A percentile compares a stretch with the other conserved stretches of the same genome.
phyloP scores from a whole-genome alignment of 768 basidiomycete genomes.

The Tulasnella sp. region DNA sequence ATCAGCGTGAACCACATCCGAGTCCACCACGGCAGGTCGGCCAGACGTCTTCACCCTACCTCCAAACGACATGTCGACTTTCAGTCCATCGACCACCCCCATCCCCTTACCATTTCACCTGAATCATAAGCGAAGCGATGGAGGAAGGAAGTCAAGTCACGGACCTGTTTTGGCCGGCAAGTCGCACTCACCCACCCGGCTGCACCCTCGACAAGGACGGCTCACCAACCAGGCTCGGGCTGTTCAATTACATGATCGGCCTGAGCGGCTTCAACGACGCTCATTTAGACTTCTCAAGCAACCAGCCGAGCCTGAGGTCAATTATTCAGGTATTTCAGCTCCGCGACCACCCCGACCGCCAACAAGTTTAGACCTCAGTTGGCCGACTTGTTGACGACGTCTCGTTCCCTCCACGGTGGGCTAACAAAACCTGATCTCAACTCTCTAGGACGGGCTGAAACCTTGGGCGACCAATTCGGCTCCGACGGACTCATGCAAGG shows the following conservation, averaged over 20 bases:
- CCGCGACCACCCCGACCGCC: constrained; percentile 11
- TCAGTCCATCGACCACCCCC: constrained; percentile 75
- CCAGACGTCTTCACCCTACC: constrained; percentile 51
- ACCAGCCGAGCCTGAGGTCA: constrained; percentile 10
- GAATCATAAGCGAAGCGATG: constrained; percentile 66
- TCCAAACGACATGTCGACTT: constrained; percentile 51
- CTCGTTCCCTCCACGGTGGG: too few relatives aligned
- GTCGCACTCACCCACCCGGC: constrained; percentile 51
- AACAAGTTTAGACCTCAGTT: constrained; percentile 22
- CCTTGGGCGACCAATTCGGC: constrained; percentile 21
- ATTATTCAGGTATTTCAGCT: constrained; percentile 12
- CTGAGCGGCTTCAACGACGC: background rate
- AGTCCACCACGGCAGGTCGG: constrained; percentile 35
- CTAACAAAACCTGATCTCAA: too few relatives aligned
- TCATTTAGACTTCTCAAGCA: background rate
- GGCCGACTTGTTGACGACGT: constrained; percentile 35
- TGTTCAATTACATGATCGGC: constrained; percentile 27
- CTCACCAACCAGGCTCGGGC: constrained; percentile 36
- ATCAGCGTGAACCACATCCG: constrained; percentile 45
- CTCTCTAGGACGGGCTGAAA: constrained; percentile 18
- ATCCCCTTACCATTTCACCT: constrained; percentile 65
- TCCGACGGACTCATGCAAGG: constrained; percentile 32
- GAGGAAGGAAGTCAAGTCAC: constrained; percentile 61
- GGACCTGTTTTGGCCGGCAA: constrained; percentile 54
- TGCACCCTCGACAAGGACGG: constrained; percentile 75